Base-by-base conservation (phyloP, 441 rosid species). In the Bocquillonia castaneifolia region DNA sequence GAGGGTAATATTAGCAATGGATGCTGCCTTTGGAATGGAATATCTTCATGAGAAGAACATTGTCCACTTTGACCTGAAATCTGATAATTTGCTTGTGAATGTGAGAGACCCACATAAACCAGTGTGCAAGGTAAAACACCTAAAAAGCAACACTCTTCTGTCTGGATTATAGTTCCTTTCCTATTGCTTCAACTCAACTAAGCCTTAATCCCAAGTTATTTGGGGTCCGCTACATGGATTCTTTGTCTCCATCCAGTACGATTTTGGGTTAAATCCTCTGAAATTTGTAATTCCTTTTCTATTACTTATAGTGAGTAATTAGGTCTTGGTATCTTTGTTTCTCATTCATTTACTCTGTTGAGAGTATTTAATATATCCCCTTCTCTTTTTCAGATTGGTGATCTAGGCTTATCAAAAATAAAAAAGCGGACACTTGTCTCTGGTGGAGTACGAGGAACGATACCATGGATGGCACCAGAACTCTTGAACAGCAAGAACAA, bases 391-490 rank as follows among this genome's bases (percentile, higher is more conserved):
- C 67, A 82, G 85, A 75, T 82, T 71, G 85, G 83, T 71, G 85
- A 82, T 82, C 67, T 82, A 57, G 83, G 85, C 48, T 71, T 82
- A 55, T 82, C 83, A 42, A 79, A 82, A 71, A 71, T 79, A 10
- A 82, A 82, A 64, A 67, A 71, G 56, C 70, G 55, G 61, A 77
- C 85, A 7, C 75, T 77, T 8, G 65, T 82, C 67, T 79, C 83
- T 8, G 83, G 85, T 32, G 85, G 85, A 32, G 71, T 82, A 57
- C 74, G 81, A 63, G 86, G 83, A 66, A 79, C 86, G 20, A 63
- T 82, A 39, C 81, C 86, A 1, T 79, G 86, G 86, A 82, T 82
- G 85, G 85, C 85, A 60, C 83, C 85, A 1, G 85, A 77, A 48
- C 83, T 82, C 29, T 58, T 79, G 59, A 72, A 63, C 40, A 63